Evolutionary conservation across 805 yeast genomes (phyloP).

Genomic region (Candida vartiovaarae): DNA sequence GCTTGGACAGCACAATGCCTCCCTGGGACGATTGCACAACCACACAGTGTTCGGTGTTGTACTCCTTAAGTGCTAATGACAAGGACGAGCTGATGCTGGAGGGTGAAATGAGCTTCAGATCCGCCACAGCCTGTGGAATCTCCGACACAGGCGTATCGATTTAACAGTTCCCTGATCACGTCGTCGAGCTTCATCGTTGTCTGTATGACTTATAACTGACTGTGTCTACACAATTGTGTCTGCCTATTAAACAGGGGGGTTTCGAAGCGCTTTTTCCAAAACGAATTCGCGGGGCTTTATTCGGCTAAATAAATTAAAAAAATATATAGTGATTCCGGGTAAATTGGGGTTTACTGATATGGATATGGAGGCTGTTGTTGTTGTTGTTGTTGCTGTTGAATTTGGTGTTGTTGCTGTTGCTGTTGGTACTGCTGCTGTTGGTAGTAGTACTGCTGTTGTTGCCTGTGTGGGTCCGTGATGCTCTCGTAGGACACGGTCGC

Average conservation of each 20-base stretch:
- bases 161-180: conserved; percentile 6
- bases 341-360: conserved; percentile 32
- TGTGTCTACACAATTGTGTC: too few relatives aligned
- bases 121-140: conserved; percentile 28
- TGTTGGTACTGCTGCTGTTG: conserved; percentile 2
- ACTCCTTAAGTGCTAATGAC: conserved; percentile 32
- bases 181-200: conserved; percentile 4
- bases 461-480: conserved; percentile 44
- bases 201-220: neutral
- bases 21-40: conserved; percentile 25
- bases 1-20: conserved; percentile 32
- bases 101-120: conserved; percentile 37
- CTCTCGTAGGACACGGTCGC: conserved; percentile 68
- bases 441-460: conserved; percentile 10
- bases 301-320: too few relatives aligned
- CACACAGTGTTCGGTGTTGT: conserved; percentile 33
- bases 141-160: conserved; percentile 12
- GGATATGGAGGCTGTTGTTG: conserved; percentile 24
- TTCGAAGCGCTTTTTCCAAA: too few relatives aligned
- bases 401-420: conserved; percentile 20
- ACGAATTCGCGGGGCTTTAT: too few relatives aligned
- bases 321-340: too few relatives aligned
- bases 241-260: too few relatives aligned
- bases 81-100: conserved; percentile 29
- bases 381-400: conserved; percentile 33